These are phyloP conservation scores for Pyrenula massariospora DNA, from an alignment of 495 filamentous ascomycete species.

Conservation along the genomic window DNA sequence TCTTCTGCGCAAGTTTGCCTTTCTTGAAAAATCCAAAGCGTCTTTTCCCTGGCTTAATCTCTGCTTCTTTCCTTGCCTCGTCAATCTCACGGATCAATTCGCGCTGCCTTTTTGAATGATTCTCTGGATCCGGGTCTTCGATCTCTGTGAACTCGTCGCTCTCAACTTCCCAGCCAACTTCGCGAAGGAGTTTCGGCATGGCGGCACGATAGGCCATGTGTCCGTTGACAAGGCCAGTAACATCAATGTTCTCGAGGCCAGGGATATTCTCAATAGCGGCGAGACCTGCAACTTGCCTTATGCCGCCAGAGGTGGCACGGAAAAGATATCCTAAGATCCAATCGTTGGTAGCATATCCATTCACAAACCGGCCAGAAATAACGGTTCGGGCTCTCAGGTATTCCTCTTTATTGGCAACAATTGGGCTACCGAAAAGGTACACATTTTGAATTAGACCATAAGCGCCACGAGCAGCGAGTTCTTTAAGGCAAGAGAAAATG, in stretches of 20 bases:
- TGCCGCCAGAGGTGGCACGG: slow-evolving; percentile 84
- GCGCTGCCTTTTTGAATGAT: slow-evolving; percentile 74
- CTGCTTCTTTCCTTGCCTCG: slow-evolving; percentile 77
- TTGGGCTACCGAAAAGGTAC: slow-evolving; percentile 83
- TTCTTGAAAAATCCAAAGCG: slow-evolving; percentile 70
- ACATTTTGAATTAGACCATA: slow-evolving; percentile 89
- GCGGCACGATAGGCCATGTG: slow-evolving; percentile 94
- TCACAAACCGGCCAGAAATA: slow-evolving; percentile 84
- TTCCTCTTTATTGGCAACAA: slow-evolving; percentile 88
- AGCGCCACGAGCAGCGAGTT: slow-evolving; percentile 80
- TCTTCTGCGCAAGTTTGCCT: slow-evolving; percentile 65
- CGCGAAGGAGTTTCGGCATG: slow-evolving; percentile 76
- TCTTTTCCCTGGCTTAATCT: slow-evolving; percentile 58
- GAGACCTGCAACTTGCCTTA: slow-evolving; percentile 84
- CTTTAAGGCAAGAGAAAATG: slow-evolving; percentile 84
- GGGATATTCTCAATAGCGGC: slow-evolving; percentile 65
- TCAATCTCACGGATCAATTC: slow-evolving; percentile 96
- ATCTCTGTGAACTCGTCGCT: slow-evolving; percentile 95
- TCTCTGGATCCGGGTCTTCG: slow-evolving; percentile 93
- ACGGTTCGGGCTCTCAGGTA: slow-evolving; percentile 70
- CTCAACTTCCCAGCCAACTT: slow-evolving; percentile 80
- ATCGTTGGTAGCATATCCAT: slow-evolving; percentile 87
- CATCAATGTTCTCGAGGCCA: slow-evolving; percentile 81
- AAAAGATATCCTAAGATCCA: slow-evolving; percentile 99
- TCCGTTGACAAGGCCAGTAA: slow-evolving; percentile 75